Percentiles rank a stretch among this genome's conserved stretches.
These are phyloP conservation scores for Salvia splendens DNA, from an alignment of 257 asterid species.

Conservation along the genomic window DNA sequence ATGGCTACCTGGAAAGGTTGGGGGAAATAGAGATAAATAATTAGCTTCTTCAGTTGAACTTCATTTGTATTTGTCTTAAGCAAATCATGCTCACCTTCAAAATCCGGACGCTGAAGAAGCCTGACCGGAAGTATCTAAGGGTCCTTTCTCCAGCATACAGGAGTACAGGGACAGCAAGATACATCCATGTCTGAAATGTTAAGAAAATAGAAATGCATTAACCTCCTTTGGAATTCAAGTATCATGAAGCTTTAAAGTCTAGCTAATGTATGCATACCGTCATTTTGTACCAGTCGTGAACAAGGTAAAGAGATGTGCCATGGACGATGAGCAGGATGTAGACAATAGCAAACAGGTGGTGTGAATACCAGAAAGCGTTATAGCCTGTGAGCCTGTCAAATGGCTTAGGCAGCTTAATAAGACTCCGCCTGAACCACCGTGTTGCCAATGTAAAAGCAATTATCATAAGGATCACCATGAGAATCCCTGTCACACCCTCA, in stretches of 20 bases:
- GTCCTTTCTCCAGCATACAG: slow-evolving; percentile 89
- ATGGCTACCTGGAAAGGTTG: slow-evolving; percentile 71
- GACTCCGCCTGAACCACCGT: slow-evolving; percentile 80
- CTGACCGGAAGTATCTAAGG: slow-evolving; percentile 84
- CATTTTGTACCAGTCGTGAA: slow-evolving; percentile 69
- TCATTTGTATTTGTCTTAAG: background rate
- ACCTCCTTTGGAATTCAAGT: background rate
- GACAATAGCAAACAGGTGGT: slow-evolving; percentile 77
- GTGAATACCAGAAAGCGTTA: slow-evolving; percentile 96
- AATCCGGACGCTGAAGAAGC: slow-evolving; percentile 64
- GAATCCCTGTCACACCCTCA: slow-evolving; percentile 83
- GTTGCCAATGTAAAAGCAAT: slow-evolving; percentile 88
- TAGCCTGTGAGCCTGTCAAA: slow-evolving; percentile 91
- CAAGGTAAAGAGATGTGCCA: slow-evolving; percentile 73
- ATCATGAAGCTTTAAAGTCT: background rate
- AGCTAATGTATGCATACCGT: slow-evolving; percentile 56
- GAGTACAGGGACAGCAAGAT: slow-evolving; percentile 83
- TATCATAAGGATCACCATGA: slow-evolving; percentile 73
- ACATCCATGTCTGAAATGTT: slow-evolving; percentile 86
- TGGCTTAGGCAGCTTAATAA: slow-evolving; percentile 83
- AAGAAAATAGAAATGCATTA: slow-evolving; percentile 4
- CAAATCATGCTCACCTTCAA: slow-evolving; percentile 58
- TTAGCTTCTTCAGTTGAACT: background rate
- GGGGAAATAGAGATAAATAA: background rate
- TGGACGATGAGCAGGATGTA: slow-evolving; percentile 80